A percentile compares a stretch with the other conserved stretches of the same genome.
Evolutionary conservation across 805 yeast genomes (phyloP).

Genomic region (Myxozyma nipponensis): DNA sequence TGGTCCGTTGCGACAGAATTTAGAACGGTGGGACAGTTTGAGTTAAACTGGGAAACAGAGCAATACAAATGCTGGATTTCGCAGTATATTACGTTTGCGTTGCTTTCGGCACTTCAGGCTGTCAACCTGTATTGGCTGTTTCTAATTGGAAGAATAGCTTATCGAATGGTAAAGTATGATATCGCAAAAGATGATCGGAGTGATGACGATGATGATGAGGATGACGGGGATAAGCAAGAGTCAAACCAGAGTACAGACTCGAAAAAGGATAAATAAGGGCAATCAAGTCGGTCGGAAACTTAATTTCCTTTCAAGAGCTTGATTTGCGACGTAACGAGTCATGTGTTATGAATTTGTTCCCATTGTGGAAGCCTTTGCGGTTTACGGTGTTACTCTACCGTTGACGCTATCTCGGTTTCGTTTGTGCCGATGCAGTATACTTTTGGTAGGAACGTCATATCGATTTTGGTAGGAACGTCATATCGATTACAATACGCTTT

Average conservation of each 20-base stretch:
- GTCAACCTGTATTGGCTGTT: slow-evolving; percentile 87
- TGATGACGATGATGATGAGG: slow-evolving; percentile 69
- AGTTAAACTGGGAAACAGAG: slow-evolving; percentile 78
- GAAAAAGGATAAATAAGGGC: too few species aligned
- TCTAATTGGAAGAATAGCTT: slow-evolving; percentile 72
- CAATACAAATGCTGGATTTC: slow-evolving; percentile 97
- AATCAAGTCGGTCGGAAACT: too few species aligned
- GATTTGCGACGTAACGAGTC: too few species aligned
- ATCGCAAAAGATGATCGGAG: slow-evolving; percentile 77
- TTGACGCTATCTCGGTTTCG: too few species aligned
- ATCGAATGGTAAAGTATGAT: slow-evolving; percentile 58
- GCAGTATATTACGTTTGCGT: slow-evolving; percentile 77
- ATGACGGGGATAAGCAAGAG: slow-evolving; percentile 17
- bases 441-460: too few species aligned
- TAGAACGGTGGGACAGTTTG: slow-evolving; percentile 75
- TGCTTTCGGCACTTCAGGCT: slow-evolving; percentile 75
- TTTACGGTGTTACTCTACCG: too few species aligned
- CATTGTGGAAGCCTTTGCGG: too few species aligned
- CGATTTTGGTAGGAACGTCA: too few species aligned
- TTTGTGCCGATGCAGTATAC: too few species aligned
- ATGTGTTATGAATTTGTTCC: too few species aligned
- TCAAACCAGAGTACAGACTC: neutral
- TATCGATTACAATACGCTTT: too few species aligned
- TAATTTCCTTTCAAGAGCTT: too few species aligned
- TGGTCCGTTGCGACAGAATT: slow-evolving; percentile 82